Percentiles rank a stretch among this genome's conserved stretches.
These are phyloP conservation scores for Dovyalis caffra DNA, from an alignment of 345 rosid species.

Conservation along the genomic window DNA sequence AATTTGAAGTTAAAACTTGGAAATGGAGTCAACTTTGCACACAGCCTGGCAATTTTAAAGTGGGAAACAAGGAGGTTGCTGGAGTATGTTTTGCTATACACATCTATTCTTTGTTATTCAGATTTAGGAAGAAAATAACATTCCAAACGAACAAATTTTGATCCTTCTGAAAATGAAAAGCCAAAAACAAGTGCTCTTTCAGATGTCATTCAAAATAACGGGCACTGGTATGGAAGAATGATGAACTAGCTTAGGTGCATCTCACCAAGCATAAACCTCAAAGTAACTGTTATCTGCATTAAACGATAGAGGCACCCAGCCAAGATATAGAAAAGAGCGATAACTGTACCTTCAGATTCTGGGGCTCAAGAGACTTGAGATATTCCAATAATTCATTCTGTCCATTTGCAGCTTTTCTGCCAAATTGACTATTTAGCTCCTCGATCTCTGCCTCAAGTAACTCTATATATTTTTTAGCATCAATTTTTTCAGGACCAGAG, in stretches of 20 bases:
- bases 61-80: not conserved
- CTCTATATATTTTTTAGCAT: slow-evolving; percentile 86
- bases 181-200: not conserved
- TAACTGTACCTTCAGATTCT: slow-evolving; percentile 72
- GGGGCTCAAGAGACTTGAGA: slow-evolving; percentile 90
- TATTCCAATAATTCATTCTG: slow-evolving; percentile 86
- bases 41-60: not conserved
- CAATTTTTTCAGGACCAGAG: slow-evolving; percentile 87
- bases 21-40: not conserved
- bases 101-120: not conserved
- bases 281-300: not conserved
- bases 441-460: slow-evolving; percentile 94
- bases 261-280: not conserved
- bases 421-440: slow-evolving; percentile 76
- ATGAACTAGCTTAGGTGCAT: not conserved
- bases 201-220: not conserved
- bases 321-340: not conserved
- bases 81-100: not conserved
- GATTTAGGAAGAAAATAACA: not conserved
- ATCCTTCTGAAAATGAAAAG: not conserved
- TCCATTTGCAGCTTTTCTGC: slow-evolving; percentile 58
- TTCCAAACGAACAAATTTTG: not conserved
- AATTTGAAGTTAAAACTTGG: slow-evolving; percentile 7
- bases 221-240: not conserved
- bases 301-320: not conserved